Percentiles rank a stretch among this genome's conserved stretches.
These are phyloP conservation scores for Inonotus obliquus DNA, from an alignment of 1,284 basidiomycete genomes.

Conservation along the genomic window DNA sequence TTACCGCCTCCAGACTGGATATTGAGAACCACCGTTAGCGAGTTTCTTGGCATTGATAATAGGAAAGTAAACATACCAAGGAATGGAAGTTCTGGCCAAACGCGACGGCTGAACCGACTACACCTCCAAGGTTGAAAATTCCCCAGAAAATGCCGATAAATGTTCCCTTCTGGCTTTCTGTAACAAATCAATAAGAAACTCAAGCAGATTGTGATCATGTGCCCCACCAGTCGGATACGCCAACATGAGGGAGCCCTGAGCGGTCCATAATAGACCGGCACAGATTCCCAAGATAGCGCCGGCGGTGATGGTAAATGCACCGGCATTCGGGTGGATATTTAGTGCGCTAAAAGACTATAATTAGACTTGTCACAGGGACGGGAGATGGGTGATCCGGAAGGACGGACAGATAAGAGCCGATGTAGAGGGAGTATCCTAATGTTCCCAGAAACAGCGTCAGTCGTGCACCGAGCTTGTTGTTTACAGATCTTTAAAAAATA, in stretches of 20 bases:
- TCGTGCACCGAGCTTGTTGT: constrained; percentile 36
- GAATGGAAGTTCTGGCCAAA: constrained; percentile 47
- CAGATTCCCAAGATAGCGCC: constrained; percentile 54
- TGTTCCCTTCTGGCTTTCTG: constrained; percentile 35
- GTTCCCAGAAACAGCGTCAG: constrained; percentile 46
- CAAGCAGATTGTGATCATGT: background rate
- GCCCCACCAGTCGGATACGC: constrained; percentile 40
- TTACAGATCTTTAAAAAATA: constrained; percentile 8
- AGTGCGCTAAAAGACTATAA: constrained; percentile 12
- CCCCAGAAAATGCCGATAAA: constrained; percentile 58
- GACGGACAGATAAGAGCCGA: constrained; percentile 39
- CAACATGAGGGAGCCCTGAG: constrained; percentile 54
- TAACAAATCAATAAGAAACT: background rate
- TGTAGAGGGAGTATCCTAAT: constrained; percentile 44
- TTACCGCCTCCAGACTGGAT: constrained; percentile 11
- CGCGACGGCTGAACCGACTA: constrained; percentile 57
- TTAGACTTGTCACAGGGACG: background rate
- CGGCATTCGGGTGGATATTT: constrained; percentile 26
- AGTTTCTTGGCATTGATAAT: background rate
- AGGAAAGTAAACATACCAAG: constrained; percentile 25
- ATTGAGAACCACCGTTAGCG: background rate
- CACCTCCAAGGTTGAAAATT: constrained; percentile 63
- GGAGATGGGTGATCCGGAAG: background rate
- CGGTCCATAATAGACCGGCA: constrained; percentile 56
- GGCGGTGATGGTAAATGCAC: constrained; percentile 46